phyloP scores from a whole-genome alignment of 2,329 filamentous ascomycete genomes.

The Lachnellula subtilissima region DNA sequence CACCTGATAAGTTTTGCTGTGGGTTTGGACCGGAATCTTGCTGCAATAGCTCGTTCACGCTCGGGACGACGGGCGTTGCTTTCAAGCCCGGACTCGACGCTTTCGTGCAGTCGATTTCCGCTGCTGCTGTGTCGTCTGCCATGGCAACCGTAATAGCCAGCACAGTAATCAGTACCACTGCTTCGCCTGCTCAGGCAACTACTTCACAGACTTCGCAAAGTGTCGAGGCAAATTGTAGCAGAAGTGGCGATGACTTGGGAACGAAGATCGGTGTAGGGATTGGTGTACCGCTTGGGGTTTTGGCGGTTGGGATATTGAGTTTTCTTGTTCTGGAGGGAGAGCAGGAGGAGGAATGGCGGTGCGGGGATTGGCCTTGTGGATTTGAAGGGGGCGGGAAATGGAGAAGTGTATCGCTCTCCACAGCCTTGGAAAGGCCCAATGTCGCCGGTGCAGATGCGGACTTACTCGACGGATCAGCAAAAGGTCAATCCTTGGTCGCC shows the following conservation, averaged over 20 bases:
- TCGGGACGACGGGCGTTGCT: constrained; percentile 6
- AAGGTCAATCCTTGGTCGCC: neutral
- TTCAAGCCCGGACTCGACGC: constrained; percentile 16
- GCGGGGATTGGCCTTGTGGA: neutral
- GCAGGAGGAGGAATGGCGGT: neutral
- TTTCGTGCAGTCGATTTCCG: constrained; percentile 4
- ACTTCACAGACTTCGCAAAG: neutral
- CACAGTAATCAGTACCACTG: neutral
- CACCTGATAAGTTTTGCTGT: constrained; percentile 10
- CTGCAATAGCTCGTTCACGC: constrained; percentile 6
- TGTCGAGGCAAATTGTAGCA: neutral
- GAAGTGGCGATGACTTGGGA: constrained; percentile 3
- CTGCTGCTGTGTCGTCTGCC: neutral
- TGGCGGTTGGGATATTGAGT: constrained; percentile 12
- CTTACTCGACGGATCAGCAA: neutral
- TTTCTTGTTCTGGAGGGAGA: constrained; percentile 17
- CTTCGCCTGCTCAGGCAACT: neutral
- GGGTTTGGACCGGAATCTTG: constrained; percentile 8
- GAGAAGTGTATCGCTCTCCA: neutral
- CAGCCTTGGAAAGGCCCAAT: neutral
- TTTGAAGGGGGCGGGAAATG: neutral
- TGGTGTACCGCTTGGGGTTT: constrained; percentile 14
- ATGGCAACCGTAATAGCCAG: neutral
- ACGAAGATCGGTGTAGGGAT: constrained; percentile 19
- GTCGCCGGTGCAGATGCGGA: neutral